These are phyloP conservation scores for Ceratocystis albifundus DNA, from an alignment of 2,329 filamentous ascomycete species.

Conservation along the genomic window DNA sequence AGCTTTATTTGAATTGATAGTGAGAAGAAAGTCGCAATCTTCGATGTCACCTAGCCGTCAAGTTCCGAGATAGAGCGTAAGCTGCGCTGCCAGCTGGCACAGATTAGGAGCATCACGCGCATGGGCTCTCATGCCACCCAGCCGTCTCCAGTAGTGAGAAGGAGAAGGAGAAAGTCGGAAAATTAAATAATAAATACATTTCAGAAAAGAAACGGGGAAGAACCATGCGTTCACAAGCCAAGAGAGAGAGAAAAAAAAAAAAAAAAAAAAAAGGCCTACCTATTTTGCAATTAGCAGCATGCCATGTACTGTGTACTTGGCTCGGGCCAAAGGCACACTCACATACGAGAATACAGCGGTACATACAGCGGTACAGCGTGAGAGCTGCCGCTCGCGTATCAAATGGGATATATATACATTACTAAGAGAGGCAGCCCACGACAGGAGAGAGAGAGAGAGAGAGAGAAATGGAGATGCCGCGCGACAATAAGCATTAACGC, in stretches of 20 bases:
- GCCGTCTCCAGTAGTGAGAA: not conserved
- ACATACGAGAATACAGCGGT: not conserved
- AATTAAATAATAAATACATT: not conserved
- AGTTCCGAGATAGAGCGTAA: not conserved
- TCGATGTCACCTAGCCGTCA: constrained; percentile 4
- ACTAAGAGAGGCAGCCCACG: not conserved
- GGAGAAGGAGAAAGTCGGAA: not conserved
- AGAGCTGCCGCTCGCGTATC: not conserved
- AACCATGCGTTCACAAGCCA: not conserved
- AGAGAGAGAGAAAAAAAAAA: too few species aligned
- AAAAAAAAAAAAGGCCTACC: not conserved
- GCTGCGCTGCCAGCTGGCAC: not conserved
- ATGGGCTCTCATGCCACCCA: not conserved
- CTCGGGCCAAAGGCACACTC: not conserved
- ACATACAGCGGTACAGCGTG: not conserved
- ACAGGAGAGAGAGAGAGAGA: too few species aligned
- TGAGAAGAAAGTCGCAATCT: not conserved
- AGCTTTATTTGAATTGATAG: not conserved
- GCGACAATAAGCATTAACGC: not conserved
- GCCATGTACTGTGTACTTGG: not conserved
- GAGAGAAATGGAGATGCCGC: too few species aligned
- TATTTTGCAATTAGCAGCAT: not conserved
- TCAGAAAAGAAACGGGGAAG: not conserved
- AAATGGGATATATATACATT: too few species aligned
- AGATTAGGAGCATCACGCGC: not conserved